Evolutionary conservation across 2,329 filamentous ascomycete species (phyloP).

Genomic region (Neopestalotiopsis sp.): DNA sequence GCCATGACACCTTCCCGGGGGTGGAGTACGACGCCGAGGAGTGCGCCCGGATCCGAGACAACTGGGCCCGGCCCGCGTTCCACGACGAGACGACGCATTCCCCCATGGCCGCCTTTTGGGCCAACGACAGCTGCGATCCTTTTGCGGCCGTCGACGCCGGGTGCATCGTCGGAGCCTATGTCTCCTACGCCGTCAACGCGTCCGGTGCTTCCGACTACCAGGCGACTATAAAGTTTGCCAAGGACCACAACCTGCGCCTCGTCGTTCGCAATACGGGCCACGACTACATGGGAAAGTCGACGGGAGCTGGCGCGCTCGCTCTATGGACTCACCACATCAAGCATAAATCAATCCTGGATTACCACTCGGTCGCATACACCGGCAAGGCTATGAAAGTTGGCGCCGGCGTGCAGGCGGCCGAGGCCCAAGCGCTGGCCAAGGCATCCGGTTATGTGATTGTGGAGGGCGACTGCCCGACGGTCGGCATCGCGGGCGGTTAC

Average conservation of each 20-base stretch:
- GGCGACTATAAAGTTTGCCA: background rate
- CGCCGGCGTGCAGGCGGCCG: background rate
- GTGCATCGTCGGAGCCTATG: background rate
- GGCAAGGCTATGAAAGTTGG: slow-evolving; percentile 7
- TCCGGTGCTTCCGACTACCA: background rate
- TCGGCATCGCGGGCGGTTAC: slow-evolving; percentile 14
- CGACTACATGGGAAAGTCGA: slow-evolving; percentile 9
- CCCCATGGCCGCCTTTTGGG: background rate
- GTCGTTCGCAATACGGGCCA: slow-evolving; percentile 11
- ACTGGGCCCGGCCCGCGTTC: background rate
- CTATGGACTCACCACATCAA: slow-evolving; percentile 16
- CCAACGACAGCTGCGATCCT: background rate
- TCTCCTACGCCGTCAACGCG: slow-evolving; percentile 3
- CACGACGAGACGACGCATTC: background rate
- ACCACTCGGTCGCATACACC: background rate
- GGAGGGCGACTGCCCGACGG: background rate
- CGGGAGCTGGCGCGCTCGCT: slow-evolving; percentile 4
- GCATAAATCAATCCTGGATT: background rate
- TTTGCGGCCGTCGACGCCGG: background rate
- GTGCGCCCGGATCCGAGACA: background rate
- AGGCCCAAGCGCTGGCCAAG: background rate
- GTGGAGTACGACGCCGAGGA: background rate
- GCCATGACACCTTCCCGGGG: background rate
- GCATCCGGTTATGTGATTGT: background rate
- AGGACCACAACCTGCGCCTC: background rate